phyloP scores from a whole-genome alignment of 1,139 yeast genomes.

The Eremothecium cymbalariae region DNA sequence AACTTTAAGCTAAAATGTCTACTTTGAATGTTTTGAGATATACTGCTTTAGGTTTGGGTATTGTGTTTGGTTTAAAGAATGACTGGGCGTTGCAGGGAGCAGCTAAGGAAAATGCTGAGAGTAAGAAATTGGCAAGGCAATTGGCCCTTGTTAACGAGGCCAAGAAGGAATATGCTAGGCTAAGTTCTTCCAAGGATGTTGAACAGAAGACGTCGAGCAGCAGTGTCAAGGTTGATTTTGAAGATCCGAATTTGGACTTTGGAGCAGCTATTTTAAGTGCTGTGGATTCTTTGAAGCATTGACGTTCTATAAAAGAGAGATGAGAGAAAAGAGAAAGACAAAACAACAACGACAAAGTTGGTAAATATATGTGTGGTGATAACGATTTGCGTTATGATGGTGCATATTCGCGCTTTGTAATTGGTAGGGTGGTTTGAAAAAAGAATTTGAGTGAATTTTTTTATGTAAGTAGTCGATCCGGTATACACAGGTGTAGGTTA shows the following conservation, averaged over 20 bases:
- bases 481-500: neutral
- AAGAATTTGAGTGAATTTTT: neutral
- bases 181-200: slow-evolving; percentile 36
- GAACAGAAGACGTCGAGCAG: slow-evolving; percentile 23
- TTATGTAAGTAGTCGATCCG: neutral
- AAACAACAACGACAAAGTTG: neutral
- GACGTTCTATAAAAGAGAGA: slow-evolving; percentile 4
- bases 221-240: slow-evolving; percentile 50
- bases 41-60: slow-evolving; percentile 84
- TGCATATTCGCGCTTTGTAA: slow-evolving; percentile 3
- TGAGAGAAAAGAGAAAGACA: neutral
- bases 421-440: neutral
- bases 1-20: too few relatives aligned
- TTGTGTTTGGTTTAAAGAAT: slow-evolving; percentile 83
- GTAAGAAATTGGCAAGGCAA: slow-evolving; percentile 54
- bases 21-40: slow-evolving; percentile 72
- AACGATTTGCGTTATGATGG: slow-evolving; percentile 1
- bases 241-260: slow-evolving; percentile 84
- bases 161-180: slow-evolving; percentile 74
- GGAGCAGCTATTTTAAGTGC: slow-evolving; percentile 46
- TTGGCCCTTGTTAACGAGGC: slow-evolving; percentile 79
- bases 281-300: slow-evolving; percentile 35
- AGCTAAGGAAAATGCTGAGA: slow-evolving; percentile 52
- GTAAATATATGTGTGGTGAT: slow-evolving; percentile 1
- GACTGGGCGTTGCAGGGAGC: slow-evolving; percentile 58